Base-by-base conservation (phyloP, 2,329 filamentous ascomycete species). In the Ascochyta pisi region DNA sequence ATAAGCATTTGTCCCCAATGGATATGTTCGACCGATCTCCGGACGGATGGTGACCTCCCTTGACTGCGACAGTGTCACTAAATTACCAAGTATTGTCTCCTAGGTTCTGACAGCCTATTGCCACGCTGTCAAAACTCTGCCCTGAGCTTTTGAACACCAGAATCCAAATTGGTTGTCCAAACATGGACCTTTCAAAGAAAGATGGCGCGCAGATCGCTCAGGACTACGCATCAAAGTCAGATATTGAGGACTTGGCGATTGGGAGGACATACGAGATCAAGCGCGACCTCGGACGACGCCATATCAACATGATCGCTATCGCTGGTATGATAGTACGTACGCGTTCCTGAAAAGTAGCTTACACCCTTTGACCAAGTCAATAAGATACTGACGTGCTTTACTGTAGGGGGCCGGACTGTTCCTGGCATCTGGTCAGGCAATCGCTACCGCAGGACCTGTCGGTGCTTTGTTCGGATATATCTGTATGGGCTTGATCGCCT, bases 241-340 rank as follows among this genome's bases (percentile, higher is more conserved):
- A 57, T 3, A 16, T 52, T 22, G 54, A 47, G 4, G n/a, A 52
- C 19, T 23, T 26, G 31, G 49, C 23, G 13, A 22, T 57, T 9
- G 49, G 16, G 2, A 45, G 19, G 16, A 31, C 29, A n/a, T 22
- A 45, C 35, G 42, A 45, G 19, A 31, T 45, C 42, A 60, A 51
- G 41, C 54, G 58, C 24, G 54, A 58, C 24, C 48, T 61, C 9
- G 34, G 39, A 6, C 50, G 50, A 29, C 50, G 58, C 1, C 58
- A 61, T 37, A 53, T 61, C 44, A 58, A 61, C 23, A 61, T 61
- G 58, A 51, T 61, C 37, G 58, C 58, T 13, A 58, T 61, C 19
- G 58, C 58, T 39, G 58, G 58, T 13, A 47, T 50, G 47, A 56
- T 61, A 45, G 55, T 45, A 35, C 12, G 42, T 16, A 19, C 2